Base-by-base conservation (phyloP, 2,329 filamentous ascomycete species). In the Penicillium sp. region DNA sequence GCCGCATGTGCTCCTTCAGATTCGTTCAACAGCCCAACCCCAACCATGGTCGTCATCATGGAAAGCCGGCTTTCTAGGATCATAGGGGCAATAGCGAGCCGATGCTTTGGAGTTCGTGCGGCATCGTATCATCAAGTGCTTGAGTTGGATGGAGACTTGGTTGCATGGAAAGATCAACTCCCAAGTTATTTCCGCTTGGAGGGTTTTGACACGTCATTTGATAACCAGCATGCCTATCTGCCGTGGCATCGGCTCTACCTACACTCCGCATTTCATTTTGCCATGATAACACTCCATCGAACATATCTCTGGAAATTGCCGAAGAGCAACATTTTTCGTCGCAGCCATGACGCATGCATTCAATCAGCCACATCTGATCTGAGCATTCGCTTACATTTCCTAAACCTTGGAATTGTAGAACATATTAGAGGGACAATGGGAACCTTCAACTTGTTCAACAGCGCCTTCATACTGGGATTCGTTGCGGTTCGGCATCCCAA, bases 381-480 rank as follows among this genome's bases (percentile, higher is more conserved):
- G 7, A 60, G 56, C 13, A 62, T 64, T 45, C 49, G 60, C 7
- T 54, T 68, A 6, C 47, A 54, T 11, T 55, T 60, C n/a, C 54
- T 63, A 18, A 42, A 28, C 14, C 42, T 31, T 23, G 46, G 42
- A 22, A 43, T 43, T 10, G 60, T 51, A 0, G 63, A 66, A 18
- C 52, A 64, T 1, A 44, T 64, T 27, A 61, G 59, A 32, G 62
- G 57, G 52, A 56, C 57, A 4, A 39, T 65, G 0, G 63, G 59
- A 1, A 56, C 62, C 20, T 64, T 64, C 22, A 61, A 67, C 25
- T 55, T 69, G 4, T 68, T 68, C 51, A 69, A 68, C 41, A 67
- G 65, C 39, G 66, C 66, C 2, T 41, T 69, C 17, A 62, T 65
- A 2, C 46, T 66, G 1, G 62, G 62, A 5, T 56, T 66, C 25